Evolutionary conservation across 108 stramenopile genomes (phyloP).

Genomic region (Schizochytrium sp.): DNA sequence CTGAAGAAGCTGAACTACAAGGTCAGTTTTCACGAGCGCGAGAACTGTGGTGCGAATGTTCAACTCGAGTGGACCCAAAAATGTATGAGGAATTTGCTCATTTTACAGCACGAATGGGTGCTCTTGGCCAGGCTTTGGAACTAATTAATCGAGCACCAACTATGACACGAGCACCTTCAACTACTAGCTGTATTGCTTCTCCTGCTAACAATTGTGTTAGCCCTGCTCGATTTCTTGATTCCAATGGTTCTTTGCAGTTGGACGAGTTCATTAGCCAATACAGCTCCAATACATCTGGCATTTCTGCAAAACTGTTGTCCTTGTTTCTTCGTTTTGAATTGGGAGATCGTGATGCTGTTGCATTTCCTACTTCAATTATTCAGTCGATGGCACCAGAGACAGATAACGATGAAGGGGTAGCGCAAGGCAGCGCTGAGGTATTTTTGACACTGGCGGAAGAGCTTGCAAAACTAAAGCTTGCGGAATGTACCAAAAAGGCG

Average conservation of each 20-base stretch:
- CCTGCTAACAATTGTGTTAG: background rate
- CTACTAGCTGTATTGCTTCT: too few species aligned
- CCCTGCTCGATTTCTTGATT: too few species aligned
- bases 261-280: too few species aligned
- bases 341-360: background rate
- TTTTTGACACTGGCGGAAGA: background rate
- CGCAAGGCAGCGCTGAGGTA: background rate
- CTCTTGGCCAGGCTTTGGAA: constrained; percentile 4
- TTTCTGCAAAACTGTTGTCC: background rate
- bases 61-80: too few species aligned
- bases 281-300: background rate
- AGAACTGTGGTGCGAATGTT: constrained; percentile 10
- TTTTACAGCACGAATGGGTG: background rate
- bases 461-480: background rate
- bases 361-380: background rate
- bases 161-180: too few species aligned
- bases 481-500: background rate
- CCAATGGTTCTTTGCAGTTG: too few species aligned
- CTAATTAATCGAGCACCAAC: background rate
- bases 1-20: constrained; percentile 45
- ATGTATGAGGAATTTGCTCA: background rate
- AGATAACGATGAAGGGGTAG: too few species aligned
- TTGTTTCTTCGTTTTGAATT: constrained; percentile 1
- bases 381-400: too few species aligned
- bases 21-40: constrained; percentile 7